Evolutionary conservation across 2,329 filamentous ascomycete genomes (phyloP), one percentile per base, ranked within the genome.

Genomic region (Ustilaginoidea virens): DNA sequence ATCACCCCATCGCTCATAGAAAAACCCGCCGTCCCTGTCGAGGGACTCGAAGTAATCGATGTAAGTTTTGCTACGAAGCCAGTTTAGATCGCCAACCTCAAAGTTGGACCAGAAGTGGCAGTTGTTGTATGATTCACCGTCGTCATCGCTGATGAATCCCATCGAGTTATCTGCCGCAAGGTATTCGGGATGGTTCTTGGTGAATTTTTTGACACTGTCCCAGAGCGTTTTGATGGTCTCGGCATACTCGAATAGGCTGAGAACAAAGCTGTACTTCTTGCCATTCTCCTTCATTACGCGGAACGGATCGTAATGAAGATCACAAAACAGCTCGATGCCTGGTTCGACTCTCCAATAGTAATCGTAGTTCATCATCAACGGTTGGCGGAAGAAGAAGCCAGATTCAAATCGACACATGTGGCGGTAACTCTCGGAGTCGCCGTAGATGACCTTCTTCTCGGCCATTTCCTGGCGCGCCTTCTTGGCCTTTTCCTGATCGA

Each of bases 21-120:
- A 96, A 69, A 98, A 98, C 37, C 90, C 90, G 38, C 90, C 90
- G 30, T 92, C 85, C 41, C 71, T 62, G 55, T 98, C 90, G 17
- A 98, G 72, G 5, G 74, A 69, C 28, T 86, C 72, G 47, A 98
- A 98, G 61, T 74, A 98, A 56, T 96, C 87, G 25, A 77, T 59
- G 58, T 98, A 98, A 14, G 80, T 69, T 51, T 86, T 64, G 39
- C 82, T 90, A 39, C 90, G 78, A 31, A 98, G 71, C 85, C 90
- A 98, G 46, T 92, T 71, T 22, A 98, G 67, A 56, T 79, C 92
- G 39, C 87, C 90, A 42, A 98, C 78, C 55, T 98, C 90, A 43
- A 98, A 98, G 64, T 98, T 98, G 48, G 87, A 96, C 90, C 90
- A 98, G 80, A 98, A 94, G 54, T 98, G 90, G 61, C 90, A 98